These are phyloP conservation scores for Xylaria venustula DNA, from an alignment of 495 filamentous ascomycete species.

Conservation along the genomic window DNA sequence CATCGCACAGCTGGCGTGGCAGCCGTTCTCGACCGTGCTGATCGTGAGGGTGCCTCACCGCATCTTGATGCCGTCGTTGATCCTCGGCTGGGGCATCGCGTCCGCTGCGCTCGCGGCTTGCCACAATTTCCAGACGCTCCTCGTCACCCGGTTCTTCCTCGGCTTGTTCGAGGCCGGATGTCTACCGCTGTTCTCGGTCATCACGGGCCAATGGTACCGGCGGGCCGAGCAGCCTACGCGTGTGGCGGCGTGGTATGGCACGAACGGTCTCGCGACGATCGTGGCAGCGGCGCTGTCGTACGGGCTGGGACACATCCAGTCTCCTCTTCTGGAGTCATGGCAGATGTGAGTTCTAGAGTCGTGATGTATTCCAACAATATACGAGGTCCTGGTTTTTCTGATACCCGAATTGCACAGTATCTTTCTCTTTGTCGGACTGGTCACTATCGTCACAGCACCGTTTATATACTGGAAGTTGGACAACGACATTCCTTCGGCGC, in stretches of 20 bases:
- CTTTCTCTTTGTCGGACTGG: conserved; percentile 58
- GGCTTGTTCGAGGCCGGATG: conserved; percentile 64
- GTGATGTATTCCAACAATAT: no score
- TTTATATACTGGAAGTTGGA: conserved; percentile 54
- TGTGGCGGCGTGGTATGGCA: conserved; percentile 65
- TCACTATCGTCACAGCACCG: conserved; percentile 53
- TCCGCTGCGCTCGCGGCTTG: conserved; percentile 56
- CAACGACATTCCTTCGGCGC: conserved; percentile 50
- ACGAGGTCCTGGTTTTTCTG: neutral
- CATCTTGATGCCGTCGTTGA: conserved; percentile 61
- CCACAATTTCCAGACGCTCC: conserved; percentile 46
- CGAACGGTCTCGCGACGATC: conserved; percentile 62
- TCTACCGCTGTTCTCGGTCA: conserved; percentile 58
- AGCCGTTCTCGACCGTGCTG: conserved; percentile 62
- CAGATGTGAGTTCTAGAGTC: conserved; percentile 50
- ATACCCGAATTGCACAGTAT: conserved; percentile 54
- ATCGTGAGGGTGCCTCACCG: conserved; percentile 66
- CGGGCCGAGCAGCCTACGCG: conserved; percentile 60
- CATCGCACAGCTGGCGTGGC: conserved; percentile 65
- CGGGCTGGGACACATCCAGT: conserved; percentile 57
- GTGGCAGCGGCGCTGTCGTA: conserved; percentile 61
- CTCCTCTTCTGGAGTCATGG: conserved; percentile 53
- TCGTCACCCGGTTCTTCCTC: conserved; percentile 58
- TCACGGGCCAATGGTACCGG: conserved; percentile 62
- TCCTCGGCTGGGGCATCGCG: conserved; percentile 61